Evolutionary conservation across 352 stramenopile species (phyloP).

Genomic region (Aphanomyces invadans): DNA sequence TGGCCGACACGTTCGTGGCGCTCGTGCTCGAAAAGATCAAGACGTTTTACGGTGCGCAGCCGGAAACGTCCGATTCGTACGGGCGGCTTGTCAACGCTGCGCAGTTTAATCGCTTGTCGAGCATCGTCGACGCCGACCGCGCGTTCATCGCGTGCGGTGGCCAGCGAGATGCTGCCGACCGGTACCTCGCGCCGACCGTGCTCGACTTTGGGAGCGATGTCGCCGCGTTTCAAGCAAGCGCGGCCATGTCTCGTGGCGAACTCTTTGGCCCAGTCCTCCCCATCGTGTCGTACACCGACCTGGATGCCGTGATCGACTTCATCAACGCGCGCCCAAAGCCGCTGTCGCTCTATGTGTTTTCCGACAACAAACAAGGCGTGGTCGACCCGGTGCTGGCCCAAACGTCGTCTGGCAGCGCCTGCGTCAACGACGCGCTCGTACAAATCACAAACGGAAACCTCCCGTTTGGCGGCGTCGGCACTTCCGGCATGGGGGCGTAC

Average conservation of each 20-base stretch:
- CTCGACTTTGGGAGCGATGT: constrained; percentile 37
- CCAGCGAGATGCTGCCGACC: background rate
- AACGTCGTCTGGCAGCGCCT: constrained; percentile 30
- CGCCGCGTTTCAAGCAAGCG: constrained; percentile 26
- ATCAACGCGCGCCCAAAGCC: constrained; percentile 29
- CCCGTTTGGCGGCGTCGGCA: constrained; percentile 36
- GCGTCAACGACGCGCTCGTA: constrained; percentile 33
- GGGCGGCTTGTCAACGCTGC: background rate
- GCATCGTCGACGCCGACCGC: background rate
- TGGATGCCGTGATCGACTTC: constrained; percentile 24
- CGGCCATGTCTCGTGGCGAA: constrained; percentile 22
- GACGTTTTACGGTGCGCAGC: background rate
- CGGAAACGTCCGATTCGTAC: background rate
- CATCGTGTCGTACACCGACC: constrained; percentile 1
- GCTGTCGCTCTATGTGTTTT: constrained; percentile 32
- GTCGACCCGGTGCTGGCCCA: constrained; percentile 24
- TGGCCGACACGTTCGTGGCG: background rate
- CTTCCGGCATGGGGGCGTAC: constrained; percentile 72
- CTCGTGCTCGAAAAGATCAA: background rate
- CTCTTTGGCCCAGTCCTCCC: constrained; percentile 13
- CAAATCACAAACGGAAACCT: constrained; percentile 30
- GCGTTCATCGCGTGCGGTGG: background rate
- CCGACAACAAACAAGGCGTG: constrained; percentile 20
- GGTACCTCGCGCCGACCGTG: constrained; percentile 53
- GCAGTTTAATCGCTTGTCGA: background rate